Evolutionary conservation across 768 basidiomycete species (phyloP).

Genomic region (Erythrobasidium yunnanense): DNA sequence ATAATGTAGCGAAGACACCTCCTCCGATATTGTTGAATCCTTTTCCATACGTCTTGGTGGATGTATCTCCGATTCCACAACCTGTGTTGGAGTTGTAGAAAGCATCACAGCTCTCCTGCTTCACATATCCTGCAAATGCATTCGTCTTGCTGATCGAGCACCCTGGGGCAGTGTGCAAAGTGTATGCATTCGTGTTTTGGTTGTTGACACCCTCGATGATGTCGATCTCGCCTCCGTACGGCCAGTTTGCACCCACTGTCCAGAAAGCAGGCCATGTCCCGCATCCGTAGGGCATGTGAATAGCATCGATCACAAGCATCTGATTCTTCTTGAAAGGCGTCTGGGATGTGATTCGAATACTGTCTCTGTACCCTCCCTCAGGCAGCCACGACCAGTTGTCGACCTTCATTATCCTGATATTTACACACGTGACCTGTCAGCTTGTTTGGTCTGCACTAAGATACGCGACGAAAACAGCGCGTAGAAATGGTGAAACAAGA

Average conservation of each 20-base stretch:
- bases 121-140: constrained; percentile 4
- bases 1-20: constrained; percentile 26
- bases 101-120: constrained; percentile 18
- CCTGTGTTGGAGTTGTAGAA: constrained; percentile 26
- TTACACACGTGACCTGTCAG: too few relatives aligned
- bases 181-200: constrained; percentile 50
- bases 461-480: too few relatives aligned
- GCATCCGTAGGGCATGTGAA: constrained; percentile 36
- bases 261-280: constrained; percentile 27
- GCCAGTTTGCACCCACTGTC: constrained; percentile 31
- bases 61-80: constrained; percentile 45
- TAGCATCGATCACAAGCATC: constrained; percentile 36
- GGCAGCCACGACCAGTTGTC: constrained; percentile 34
- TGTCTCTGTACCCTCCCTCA: constrained; percentile 34
- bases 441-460: too few relatives aligned
- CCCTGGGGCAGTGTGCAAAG: constrained; percentile 18
- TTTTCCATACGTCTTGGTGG: constrained; percentile 44
- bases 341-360: constrained; percentile 35
- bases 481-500: background rate
- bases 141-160: constrained; percentile 5
- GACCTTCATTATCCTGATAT: constrained; percentile 34
- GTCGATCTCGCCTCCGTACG: constrained; percentile 52
- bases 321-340: constrained; percentile 31
- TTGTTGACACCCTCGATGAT: constrained; percentile 72
- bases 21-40: constrained; percentile 29